Evolutionary conservation across 2,329 filamentous ascomycete genomes (phyloP).

Genomic region (Pseudogymnoascus verrucosus): DNA sequence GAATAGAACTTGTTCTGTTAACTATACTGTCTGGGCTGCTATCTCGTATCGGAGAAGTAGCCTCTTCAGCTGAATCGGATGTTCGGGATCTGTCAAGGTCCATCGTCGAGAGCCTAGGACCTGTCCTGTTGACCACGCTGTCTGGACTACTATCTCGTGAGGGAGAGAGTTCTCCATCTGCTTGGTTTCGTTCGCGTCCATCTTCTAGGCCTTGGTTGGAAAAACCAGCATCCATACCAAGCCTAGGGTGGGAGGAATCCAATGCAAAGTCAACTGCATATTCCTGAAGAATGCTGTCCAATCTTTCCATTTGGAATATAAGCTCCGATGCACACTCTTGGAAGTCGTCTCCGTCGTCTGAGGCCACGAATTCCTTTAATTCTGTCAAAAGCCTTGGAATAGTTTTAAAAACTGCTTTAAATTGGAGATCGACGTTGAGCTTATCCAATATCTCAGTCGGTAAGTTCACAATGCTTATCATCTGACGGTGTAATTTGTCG

Average conservation of each 20-base stretch:
- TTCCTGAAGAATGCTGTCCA: neutral
- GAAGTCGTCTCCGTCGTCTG: neutral
- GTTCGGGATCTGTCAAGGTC: neutral
- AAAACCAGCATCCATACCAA: neutral
- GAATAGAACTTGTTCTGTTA: neutral
- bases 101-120: neutral
- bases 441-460: neutral
- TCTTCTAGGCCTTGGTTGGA: neutral
- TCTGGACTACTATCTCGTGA: neutral
- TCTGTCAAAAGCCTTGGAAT: neutral
- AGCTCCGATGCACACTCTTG: neutral
- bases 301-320: slow-evolving; percentile 1
- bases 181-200: neutral
- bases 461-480: neutral
- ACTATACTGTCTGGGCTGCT: neutral
- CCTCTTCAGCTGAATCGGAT: neutral
- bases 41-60: neutral
- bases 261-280: neutral
- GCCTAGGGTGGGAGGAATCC: neutral
- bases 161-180: neutral
- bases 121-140: neutral
- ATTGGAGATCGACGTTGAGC: neutral
- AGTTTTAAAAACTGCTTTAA: slow-evolving; percentile 1
- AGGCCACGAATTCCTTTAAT: neutral
- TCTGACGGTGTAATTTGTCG: neutral